A percentile compares a stretch with the other conserved stretches of the same genome.
Evolutionary conservation across 2,329 filamentous ascomycete genomes (phyloP).

Genomic region (Diaporthe citri): DNA sequence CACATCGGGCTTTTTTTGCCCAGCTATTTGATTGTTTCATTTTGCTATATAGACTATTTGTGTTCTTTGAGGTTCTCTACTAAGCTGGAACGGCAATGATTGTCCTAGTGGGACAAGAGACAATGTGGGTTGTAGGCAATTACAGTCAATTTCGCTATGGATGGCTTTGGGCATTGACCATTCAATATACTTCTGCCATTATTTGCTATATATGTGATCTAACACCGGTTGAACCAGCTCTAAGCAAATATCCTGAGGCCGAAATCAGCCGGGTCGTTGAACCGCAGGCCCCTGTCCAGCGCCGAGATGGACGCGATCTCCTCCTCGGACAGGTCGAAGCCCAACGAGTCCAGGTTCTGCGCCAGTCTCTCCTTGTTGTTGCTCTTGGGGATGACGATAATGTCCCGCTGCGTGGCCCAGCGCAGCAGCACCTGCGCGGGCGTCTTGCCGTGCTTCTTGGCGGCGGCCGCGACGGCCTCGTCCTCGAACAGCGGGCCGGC

Average conservation of each 20-base stretch:
- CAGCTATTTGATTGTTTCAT: not conserved
- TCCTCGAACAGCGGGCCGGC: constrained; percentile 80
- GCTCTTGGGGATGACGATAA: constrained; percentile 87
- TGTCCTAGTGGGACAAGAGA: too few relatives aligned
- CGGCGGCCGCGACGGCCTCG: constrained; percentile 72
- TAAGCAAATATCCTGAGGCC: constrained; percentile 36
- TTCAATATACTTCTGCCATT: not conserved
- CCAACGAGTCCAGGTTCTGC: constrained; percentile 76
- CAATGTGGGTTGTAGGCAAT: too few relatives aligned
- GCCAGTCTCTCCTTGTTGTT: constrained; percentile 65
- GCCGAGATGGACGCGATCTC: constrained; percentile 77
- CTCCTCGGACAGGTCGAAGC: constrained; percentile 73
- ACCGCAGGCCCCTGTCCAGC: constrained; percentile 76
- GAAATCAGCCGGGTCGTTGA: constrained; percentile 75
- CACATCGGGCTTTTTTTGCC: not conserved
- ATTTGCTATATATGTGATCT: constrained; percentile 7
- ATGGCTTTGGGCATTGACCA: too few relatives aligned
- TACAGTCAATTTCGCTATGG: too few relatives aligned
- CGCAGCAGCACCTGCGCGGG: constrained; percentile 85
- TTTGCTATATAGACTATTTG: not conserved
- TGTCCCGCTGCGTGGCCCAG: constrained; percentile 88
- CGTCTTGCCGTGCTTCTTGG: constrained; percentile 78
- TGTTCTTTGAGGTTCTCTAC: too few relatives aligned
- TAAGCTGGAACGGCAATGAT: too few relatives aligned
- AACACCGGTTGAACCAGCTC: not conserved